Evolutionary conservation across 495 filamentous ascomycete genomes (phyloP).

Genomic region (Collariella sp.): DNA sequence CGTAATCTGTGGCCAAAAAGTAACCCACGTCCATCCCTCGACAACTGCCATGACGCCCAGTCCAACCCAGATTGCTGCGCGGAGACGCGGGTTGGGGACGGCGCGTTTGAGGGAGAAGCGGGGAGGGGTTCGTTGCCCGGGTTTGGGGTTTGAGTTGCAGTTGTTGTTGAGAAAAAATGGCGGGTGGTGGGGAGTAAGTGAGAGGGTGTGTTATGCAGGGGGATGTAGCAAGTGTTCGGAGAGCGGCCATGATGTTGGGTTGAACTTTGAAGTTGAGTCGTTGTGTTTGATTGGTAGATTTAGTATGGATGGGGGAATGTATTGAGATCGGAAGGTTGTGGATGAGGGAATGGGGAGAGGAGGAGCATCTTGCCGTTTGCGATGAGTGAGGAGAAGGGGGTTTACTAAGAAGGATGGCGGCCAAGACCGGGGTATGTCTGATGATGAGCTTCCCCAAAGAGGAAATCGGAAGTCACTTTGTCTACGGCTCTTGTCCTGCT

Average conservation of each 20-base stretch:
- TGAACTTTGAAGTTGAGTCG: background rate
- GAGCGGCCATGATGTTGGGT: background rate
- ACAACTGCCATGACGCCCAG: background rate
- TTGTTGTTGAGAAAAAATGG: background rate
- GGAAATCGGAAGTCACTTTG: background rate
- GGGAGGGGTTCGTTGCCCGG: background rate
- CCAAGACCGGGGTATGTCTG: too few relatives aligned
- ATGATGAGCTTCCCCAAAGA: background rate
- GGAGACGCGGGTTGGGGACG: constrained; percentile 12
- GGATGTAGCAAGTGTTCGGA: background rate
- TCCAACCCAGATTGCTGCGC: background rate
- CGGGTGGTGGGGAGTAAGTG: background rate
- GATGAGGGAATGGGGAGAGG: too few relatives aligned
- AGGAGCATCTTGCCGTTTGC: too few relatives aligned
- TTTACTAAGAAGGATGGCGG: too few relatives aligned
- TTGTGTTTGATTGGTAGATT: background rate
- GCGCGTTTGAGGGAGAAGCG: constrained; percentile 2
- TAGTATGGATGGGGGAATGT: background rate
- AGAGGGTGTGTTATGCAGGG: background rate
- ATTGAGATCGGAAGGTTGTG: too few relatives aligned
- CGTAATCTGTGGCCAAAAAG: constrained; percentile 5
- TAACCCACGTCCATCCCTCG: background rate
- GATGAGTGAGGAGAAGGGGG: background rate
- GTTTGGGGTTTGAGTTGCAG: background rate
- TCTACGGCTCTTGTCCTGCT: too few relatives aligned